Percentiles rank a stretch among this genome's conserved stretches.
Conservation (phyloP, 352 stramenopile species). For the Phytophthora podocarpi region DNA sequence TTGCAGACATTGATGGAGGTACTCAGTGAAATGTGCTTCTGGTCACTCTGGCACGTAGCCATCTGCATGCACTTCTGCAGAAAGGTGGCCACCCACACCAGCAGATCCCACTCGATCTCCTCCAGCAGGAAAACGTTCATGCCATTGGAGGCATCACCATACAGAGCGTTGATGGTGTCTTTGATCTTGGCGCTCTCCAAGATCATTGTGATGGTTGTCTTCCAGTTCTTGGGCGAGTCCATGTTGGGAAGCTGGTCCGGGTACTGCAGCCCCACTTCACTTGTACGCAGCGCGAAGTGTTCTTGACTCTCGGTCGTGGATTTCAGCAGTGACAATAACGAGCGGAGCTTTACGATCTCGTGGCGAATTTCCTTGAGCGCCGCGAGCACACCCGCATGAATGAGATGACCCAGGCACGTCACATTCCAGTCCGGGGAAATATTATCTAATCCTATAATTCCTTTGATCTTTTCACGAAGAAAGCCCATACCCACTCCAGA, state of each 20-base stretch:
- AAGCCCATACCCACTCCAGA: conserved; percentile 75
- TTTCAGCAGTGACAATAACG: conserved; percentile 73
- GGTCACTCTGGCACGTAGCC: conserved; percentile 76
- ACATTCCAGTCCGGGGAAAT: conserved; percentile 79
- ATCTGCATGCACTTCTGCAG: conserved; percentile 82
- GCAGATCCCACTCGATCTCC: conserved; percentile 81
- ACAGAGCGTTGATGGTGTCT: conserved; percentile 74
- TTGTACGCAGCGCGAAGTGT: conserved; percentile 72
- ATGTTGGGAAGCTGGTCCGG: conserved; percentile 66
- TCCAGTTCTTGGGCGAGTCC: conserved; percentile 75
- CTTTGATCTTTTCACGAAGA: conserved; percentile 80
- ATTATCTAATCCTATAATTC: conserved; percentile 76
- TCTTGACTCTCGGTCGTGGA: conserved; percentile 74
- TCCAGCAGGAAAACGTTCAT: conserved; percentile 81
- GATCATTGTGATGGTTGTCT: conserved; percentile 76
- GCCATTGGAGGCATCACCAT: conserved; percentile 63
- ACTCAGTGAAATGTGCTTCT: conserved; percentile 81
- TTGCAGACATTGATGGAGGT: conserved; percentile 85
- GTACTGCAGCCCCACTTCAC: conserved; percentile 70
- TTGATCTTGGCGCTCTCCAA: conserved; percentile 79
- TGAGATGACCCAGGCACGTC: conserved; percentile 74
- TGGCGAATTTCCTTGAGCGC: conserved; percentile 77
- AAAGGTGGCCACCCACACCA: conserved; percentile 75
- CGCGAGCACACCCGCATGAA: conserved; percentile 65
- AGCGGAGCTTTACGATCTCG: conserved; percentile 79